phyloP scores from a whole-genome alignment of 2,329 filamentous ascomycete species.

The Stagonosporopsis chrysanthemi region DNA sequence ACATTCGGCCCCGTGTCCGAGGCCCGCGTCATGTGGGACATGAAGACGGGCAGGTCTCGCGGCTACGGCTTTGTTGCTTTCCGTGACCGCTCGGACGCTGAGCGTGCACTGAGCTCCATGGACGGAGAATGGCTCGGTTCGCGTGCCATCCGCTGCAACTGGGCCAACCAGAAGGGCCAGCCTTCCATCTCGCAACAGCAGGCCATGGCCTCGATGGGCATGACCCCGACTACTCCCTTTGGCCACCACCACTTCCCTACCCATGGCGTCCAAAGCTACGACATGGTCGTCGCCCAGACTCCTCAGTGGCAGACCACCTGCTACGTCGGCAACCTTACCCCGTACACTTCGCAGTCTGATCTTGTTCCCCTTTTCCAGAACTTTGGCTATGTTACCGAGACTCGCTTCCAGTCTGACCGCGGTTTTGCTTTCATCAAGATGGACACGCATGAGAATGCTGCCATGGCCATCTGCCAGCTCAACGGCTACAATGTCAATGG shows the following conservation, averaged over 20 bases:
- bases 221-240: conserved; percentile 96
- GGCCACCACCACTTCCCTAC: conserved; percentile 98
- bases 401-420: conserved; percentile 95
- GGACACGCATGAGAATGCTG: conserved; percentile 97
- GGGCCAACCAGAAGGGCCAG: conserved; percentile 99
- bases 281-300: conserved; percentile 95
- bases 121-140: conserved; percentile 99
- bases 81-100: conserved; percentile 89
- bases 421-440: conserved; percentile 99
- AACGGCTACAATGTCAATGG: conserved; percentile 99
- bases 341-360: conserved; percentile 96
- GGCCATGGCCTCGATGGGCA: conserved; percentile 95
- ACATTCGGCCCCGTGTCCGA: conserved; percentile 96
- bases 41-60: conserved; percentile 98
- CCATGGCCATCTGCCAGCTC: conserved; percentile 97
- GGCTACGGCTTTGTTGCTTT: conserved; percentile 98
- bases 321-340: conserved; percentile 97
- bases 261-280: conserved; percentile 94
- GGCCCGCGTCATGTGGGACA: conserved; percentile 99
- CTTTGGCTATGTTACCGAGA: conserved; percentile 97
- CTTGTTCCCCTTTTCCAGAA: conserved; percentile 98
- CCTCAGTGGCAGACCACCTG: conserved; percentile 98
- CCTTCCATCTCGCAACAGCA: conserved; percentile 98
- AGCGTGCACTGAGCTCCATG: conserved; percentile 97
- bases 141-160: conserved; percentile 98